phyloP scores from a whole-genome alignment of 108 stramenopile genomes.

The Cyclotella kingstonii region DNA sequence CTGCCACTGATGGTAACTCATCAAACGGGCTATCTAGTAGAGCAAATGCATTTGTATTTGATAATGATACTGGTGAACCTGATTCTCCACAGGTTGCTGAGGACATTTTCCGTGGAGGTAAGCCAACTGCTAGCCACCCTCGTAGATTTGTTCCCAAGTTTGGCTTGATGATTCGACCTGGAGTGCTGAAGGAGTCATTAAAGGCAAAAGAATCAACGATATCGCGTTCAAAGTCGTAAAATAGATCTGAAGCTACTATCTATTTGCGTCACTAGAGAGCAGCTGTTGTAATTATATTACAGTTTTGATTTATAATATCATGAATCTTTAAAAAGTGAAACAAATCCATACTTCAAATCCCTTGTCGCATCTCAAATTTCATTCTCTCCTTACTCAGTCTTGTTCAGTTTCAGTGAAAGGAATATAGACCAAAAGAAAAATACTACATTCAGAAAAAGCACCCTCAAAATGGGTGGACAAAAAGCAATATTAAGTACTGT shows the following conservation, averaged over 20 bases:
- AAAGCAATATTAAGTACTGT: conserved; percentile 90
- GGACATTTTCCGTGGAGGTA: conserved; percentile 40
- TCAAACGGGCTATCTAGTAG: neutral
- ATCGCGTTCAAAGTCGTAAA: conserved; percentile 4
- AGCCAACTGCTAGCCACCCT: conserved; percentile 32
- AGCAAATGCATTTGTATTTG: neutral
- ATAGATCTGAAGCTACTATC: too few species aligned
- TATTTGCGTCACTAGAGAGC: too few species aligned
- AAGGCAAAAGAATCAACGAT: conserved; percentile 10
- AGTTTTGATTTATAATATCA: too few species aligned
- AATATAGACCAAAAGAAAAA: conserved; percentile 95
- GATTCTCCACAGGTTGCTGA: conserved; percentile 5
- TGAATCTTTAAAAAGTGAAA: too few species aligned
- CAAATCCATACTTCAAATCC: neutral
- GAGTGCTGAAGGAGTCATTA: conserved; percentile 29
- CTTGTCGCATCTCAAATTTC: too few species aligned
- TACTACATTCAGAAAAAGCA: conserved; percentile 87
- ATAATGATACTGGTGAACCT: conserved; percentile 3
- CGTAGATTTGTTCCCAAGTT: conserved; percentile 46
- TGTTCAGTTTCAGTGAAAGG: conserved; percentile 83
- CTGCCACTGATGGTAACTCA: too few species aligned
- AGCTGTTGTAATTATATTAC: too few species aligned
- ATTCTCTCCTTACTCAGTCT: conserved; percentile 32
- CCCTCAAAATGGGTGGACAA: conserved; percentile 82
- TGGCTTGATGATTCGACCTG: conserved; percentile 46